Conservation (phyloP, 2,329 filamentous ascomycete species). For the Grosmannia serpens region DNA sequence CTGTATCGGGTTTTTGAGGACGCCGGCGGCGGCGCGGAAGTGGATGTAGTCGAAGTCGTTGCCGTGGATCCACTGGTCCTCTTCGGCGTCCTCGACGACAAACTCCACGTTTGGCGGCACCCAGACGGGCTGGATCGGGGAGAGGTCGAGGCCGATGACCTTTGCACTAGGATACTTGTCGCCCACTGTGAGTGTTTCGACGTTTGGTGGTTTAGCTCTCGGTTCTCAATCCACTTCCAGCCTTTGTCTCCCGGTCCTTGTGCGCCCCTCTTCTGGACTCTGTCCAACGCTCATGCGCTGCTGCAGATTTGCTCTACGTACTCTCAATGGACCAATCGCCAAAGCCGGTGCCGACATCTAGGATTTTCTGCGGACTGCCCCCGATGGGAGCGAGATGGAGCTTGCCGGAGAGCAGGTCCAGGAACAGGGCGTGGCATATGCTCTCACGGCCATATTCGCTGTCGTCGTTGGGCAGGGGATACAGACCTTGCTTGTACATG, state of each 20-base stretch:
- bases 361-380: constrained; percentile 33
- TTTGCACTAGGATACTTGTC: constrained; percentile 32
- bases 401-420: constrained; percentile 32
- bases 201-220: neutral
- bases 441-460: constrained; percentile 36
- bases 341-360: constrained; percentile 38
- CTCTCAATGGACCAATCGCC: constrained; percentile 46
- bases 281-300: neutral
- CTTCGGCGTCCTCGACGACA: constrained; percentile 39
- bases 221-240: neutral
- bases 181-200: constrained; percentile 24
- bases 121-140: constrained; percentile 29
- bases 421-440: constrained; percentile 35
- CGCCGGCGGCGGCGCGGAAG: constrained; percentile 41
- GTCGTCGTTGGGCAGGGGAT: constrained; percentile 42
- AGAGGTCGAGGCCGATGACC: constrained; percentile 33
- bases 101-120: constrained; percentile 46
- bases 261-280: neutral
- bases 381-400: constrained; percentile 33
- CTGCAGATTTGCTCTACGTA: constrained; percentile 15
- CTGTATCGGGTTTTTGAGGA: constrained; percentile 38
- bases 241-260: neutral
- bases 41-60: constrained; percentile 51
- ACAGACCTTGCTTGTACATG: constrained; percentile 32
- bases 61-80: constrained; percentile 40